A percentile compares a stretch with the other conserved stretches of the same genome.
phyloP scores from a whole-genome alignment of 208 protist species.

The Leishmania gerbilli region DNA sequence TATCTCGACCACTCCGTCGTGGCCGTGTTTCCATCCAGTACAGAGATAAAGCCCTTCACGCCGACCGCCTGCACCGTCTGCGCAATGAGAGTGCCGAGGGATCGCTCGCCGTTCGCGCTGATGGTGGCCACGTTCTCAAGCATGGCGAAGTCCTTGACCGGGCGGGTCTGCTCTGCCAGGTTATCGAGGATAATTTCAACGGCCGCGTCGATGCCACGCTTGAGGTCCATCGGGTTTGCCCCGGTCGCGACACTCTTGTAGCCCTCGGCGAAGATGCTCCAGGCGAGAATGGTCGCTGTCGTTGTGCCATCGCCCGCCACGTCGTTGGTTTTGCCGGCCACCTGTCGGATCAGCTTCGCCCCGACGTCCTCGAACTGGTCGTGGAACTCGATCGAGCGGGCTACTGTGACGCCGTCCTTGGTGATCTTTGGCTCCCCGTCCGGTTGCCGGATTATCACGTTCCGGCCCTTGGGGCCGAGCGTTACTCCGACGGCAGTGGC shows the following conservation, averaged over 20 bases:
- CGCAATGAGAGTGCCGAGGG: slow-evolving; percentile 98
- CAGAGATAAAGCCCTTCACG: slow-evolving; percentile 98
- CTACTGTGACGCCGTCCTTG: slow-evolving; percentile 99
- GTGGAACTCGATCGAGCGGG: slow-evolving; percentile 98
- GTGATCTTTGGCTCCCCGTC: slow-evolving; percentile 99
- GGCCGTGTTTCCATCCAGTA: slow-evolving; percentile 97
- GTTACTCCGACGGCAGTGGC: slow-evolving; percentile 97
- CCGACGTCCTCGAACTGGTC: slow-evolving; percentile 99
- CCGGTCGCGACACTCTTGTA: slow-evolving; percentile 99
- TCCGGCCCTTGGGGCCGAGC: slow-evolving; percentile 98
- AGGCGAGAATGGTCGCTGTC: slow-evolving; percentile 98
- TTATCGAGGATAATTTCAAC: slow-evolving; percentile 89
- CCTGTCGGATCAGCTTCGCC: slow-evolving; percentile 95
- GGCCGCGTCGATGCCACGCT: slow-evolving; percentile 98
- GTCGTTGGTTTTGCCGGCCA: slow-evolving; percentile 98
- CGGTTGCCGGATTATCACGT: slow-evolving; percentile 98
- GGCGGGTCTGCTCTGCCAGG: slow-evolving; percentile 93
- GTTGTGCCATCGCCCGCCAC: slow-evolving; percentile 99
- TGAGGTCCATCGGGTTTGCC: slow-evolving; percentile 99
- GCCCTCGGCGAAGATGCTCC: slow-evolving; percentile 98
- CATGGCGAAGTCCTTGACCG: slow-evolving; percentile 94
- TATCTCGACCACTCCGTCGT: slow-evolving; percentile 96
- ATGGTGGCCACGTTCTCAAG: slow-evolving; percentile 98
- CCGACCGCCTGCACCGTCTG: slow-evolving; percentile 98
- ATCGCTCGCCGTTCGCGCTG: slow-evolving; percentile 99